Percentiles rank a stretch among this genome's conserved stretches.
Conservation (phyloP, 148 eudicot species). For the Chenopodium suecicum region DNA sequence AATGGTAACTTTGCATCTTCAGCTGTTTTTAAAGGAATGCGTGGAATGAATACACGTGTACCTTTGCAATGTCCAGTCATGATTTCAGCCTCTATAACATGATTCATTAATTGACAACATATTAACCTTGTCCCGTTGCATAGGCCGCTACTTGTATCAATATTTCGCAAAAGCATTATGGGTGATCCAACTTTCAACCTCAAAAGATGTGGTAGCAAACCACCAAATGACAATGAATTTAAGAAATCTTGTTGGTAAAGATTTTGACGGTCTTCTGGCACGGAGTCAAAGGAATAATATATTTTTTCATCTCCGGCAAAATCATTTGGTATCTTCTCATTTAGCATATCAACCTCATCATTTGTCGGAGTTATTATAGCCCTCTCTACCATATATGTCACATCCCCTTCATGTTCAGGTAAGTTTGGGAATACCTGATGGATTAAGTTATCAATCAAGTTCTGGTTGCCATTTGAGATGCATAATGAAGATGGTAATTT, state of each 20-base stretch:
- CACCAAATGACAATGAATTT: slow-evolving; percentile 1
- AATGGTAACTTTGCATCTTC: background rate
- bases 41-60: background rate
- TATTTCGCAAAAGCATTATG: background rate
- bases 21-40: too few species aligned
- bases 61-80: slow-evolving; percentile 5
- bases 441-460: background rate
- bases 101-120: background rate
- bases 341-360: background rate
- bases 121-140: background rate
- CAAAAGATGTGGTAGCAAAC: background rate
- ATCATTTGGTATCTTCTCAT: background rate
- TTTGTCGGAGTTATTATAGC: background rate
- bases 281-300: background rate
- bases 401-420: background rate
- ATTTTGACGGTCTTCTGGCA: background rate
- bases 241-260: background rate
- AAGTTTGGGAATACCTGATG: background rate
- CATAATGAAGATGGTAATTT: background rate
- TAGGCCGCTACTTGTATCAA: background rate
- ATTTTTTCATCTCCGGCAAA: background rate
- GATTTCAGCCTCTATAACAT: background rate
- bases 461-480: background rate
- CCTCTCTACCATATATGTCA: background rate
- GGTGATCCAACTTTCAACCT: background rate